These are phyloP conservation scores for Phytopythium boreale DNA, from an alignment of 352 stramenopile species.

Conservation along the genomic window DNA sequence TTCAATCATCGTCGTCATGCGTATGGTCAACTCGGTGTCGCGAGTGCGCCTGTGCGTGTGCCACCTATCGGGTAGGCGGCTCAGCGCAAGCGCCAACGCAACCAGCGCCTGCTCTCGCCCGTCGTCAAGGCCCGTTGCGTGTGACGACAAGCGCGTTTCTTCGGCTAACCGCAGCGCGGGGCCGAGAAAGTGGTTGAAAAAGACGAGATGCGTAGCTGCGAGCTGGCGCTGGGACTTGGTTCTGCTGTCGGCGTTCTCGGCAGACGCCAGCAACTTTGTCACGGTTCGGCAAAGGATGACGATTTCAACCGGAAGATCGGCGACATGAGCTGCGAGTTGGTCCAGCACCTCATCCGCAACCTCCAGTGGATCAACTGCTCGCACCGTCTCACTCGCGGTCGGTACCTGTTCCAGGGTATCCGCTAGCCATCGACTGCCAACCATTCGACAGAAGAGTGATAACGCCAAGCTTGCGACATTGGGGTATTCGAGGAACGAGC, in stretches of 20 bases:
- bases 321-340: conserved; percentile 20
- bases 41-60: too few species aligned
- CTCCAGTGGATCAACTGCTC: conserved; percentile 3
- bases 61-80: not conserved
- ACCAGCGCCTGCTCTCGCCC: not conserved
- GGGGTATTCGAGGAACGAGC: conserved; percentile 24
- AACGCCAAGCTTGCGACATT: conserved; percentile 37
- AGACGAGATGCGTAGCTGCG: conserved; percentile 53
- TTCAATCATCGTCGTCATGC: not conserved
- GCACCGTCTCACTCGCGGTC: not conserved
- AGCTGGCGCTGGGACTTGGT: conserved; percentile 10
- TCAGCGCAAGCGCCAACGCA: not conserved
- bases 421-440: conserved; percentile 33
- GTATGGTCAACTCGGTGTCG: not conserved
- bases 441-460: conserved; percentile 23
- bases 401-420: conserved; percentile 8
- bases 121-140: not conserved
- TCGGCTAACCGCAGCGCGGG: conserved; percentile 34
- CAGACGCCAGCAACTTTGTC: conserved; percentile 19
- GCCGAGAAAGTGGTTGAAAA: conserved; percentile 72
- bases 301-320: conserved; percentile 38
- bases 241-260: not conserved
- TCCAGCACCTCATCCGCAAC: conserved; percentile 24
- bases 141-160: not conserved
- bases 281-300: conserved; percentile 50